Evolutionary conservation across 306 rosid genomes (phyloP), one percentile per base, ranked within the genome.

Genomic region (Boehmeria nivea): DNA sequence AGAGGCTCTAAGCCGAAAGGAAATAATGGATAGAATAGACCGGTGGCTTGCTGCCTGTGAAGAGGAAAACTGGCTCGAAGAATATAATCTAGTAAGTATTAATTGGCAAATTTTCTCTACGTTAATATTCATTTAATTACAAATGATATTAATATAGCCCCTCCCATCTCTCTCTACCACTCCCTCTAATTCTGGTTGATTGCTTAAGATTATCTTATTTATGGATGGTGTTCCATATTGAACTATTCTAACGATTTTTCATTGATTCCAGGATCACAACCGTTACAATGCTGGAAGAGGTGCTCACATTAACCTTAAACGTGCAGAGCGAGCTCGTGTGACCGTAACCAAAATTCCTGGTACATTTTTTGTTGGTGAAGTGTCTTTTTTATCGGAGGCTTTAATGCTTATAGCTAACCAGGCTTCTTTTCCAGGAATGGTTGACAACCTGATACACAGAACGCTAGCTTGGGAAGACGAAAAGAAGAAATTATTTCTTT

Each of bases 31-130:
- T 69, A 72, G 87, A 70, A 83, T 91, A 42, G 96, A 91, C 44
- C 81, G 87, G 58, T 87, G 96, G 99, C 86, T 91, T 64, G 79
- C 70, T 71, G 95, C 93, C 1, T 91, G 96, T 60, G 99, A 91
- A 66, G 99, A 91, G 81, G 99, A 91, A 75, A 84, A 87, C 59
- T 91, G 99, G 99, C 95, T 91, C 1, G 96, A 87, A 39, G 87
- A 84, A 65, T 91, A 91, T 56, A 91, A 72, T 75, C 88, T 69
- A 70, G 98, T 91, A 78, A 78, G 95, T 64, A 51, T 19, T 71
- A 69, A 45, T 16, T 31, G 37, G 47, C 3, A 9, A 25, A 13
- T 33, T 34, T 8, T 14, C 27, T 14, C 18, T 16, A 4, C 7
- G 11, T 33, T 11, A 5, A 33, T 33, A 33, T 33, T 5, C 38